Conservation (phyloP, 495 filamentous ascomycete genomes). For the Tuber umbilicatum region DNA sequence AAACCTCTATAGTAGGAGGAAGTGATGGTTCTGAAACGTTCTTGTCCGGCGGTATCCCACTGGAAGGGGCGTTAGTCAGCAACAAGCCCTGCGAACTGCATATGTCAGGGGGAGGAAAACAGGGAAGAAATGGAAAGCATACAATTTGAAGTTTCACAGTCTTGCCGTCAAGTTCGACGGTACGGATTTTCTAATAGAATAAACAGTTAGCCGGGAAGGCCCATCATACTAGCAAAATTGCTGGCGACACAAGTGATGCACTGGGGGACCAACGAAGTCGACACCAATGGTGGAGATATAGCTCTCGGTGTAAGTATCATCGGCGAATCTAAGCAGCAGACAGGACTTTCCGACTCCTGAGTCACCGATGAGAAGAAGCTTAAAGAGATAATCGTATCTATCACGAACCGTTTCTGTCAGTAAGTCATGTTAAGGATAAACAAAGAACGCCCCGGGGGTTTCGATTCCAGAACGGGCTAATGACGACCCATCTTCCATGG, state of each 20-base stretch:
- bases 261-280: constrained; percentile 71
- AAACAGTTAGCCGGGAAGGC: constrained; percentile 27
- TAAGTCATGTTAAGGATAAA: constrained; percentile 20
- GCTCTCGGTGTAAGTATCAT: constrained; percentile 99
- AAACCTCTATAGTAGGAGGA: constrained; percentile 94
- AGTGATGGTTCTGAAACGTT: constrained; percentile 98
- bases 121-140: constrained; percentile 44
- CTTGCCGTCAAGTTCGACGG: constrained; percentile 98
- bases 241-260: neutral
- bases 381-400: constrained; percentile 99
- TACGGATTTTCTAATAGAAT: constrained; percentile 85
- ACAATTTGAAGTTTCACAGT: constrained; percentile 99
- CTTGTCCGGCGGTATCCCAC: constrained; percentile 99
- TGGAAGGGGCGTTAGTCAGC: constrained; percentile 44
- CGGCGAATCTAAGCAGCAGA: constrained; percentile 91
- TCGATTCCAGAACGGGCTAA: neutral
- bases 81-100: constrained; percentile 3
- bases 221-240: constrained; percentile 5
- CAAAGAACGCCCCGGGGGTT: neutral
- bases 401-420: constrained; percentile 21
- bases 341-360: constrained; percentile 99
- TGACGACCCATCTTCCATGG: neutral
- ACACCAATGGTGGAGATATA: constrained; percentile 99
- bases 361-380: constrained; percentile 99
- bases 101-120: constrained; percentile 1